A percentile compares a stretch with the other conserved stretches of the same genome.
phyloP scores from a whole-genome alignment of 805 yeast species.

The Hanseniaspora meyeri region DNA sequence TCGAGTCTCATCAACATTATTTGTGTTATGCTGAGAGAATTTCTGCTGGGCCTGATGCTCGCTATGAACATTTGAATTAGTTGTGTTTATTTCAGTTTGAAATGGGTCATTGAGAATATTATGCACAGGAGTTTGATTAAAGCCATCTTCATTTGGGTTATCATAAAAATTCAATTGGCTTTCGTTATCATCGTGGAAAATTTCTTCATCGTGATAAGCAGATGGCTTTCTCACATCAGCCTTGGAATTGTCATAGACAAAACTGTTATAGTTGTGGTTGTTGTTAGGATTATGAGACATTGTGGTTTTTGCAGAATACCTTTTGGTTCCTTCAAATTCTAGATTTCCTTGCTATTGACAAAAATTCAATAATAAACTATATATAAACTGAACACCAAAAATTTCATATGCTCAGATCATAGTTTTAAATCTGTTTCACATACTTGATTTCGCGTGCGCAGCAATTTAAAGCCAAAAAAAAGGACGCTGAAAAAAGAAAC shows the following conservation, averaged over 20 bases:
- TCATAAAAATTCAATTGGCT: constrained; percentile 1
- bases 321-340: too few species aligned
- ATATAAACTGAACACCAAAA: too few species aligned
- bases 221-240: not conserved
- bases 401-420: not conserved
- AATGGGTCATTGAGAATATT: not conserved
- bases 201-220: constrained; percentile 5
- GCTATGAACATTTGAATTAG: not conserved
- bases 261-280: not conserved
- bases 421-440: not conserved
- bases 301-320: too few species aligned
- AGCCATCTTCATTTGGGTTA: constrained; percentile 8
- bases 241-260: not conserved
- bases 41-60: not conserved
- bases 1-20: not conserved
- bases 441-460: not conserved
- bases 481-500: not conserved
- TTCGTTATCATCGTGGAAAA: not conserved
- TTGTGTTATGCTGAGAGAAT: not conserved
- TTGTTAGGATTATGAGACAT: not conserved
- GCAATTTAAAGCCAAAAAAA: not conserved
- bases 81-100: not conserved
- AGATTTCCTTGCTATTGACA: too few species aligned
- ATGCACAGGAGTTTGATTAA: not conserved
- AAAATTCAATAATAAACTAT: not conserved